Base-by-base conservation (phyloP, 2,329 filamentous ascomycete species). In the Apiospora marii region DNA sequence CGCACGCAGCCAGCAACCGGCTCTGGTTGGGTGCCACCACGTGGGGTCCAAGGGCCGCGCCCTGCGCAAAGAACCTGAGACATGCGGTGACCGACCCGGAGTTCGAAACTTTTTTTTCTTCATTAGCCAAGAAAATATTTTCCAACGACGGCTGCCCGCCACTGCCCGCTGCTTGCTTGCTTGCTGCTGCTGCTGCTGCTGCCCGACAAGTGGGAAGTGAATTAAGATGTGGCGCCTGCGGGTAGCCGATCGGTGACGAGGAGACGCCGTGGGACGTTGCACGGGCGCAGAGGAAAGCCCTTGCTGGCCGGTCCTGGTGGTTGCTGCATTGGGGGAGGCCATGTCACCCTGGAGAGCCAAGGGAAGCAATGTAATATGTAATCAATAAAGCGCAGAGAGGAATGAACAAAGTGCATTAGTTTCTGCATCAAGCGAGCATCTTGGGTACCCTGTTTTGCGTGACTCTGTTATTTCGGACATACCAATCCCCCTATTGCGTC, bases 201-300 rank as follows among this genome's bases (percentile, higher is more conserved):
- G 34, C 58, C 58, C 58, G 58, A 64, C 16, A 58, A 27, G 22
- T 16, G 3, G 27, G 8, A 27, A 64, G 58, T 19, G 58, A 64
- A 64, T 24, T 64, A 64, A 64, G 58, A 64, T 64, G 58, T 64
- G 58, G 58, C 58, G 58, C 58, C 58, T 64, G 58, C 34, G 58
- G 58, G 34, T 64, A 41, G 58, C 58, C 58, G 58, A 64, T 64
- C 53, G 58, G 58, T 41, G 58, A 64, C 34, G 58, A 64, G 19
- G 44, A 41, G 34, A 64, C 41, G 58, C 19, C 58, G 58, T 64
- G 34, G n/a, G 58, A 64, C 34, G 30, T 41, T 41, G 34, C 58
- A 64, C 58, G 4, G 22, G 34, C 34, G 58, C 58, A 64, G 30
- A n/a, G 58, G 34, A 3, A 41, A 41, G 4, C 19, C 30, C 22